Percentiles rank a stretch among this genome's conserved stretches.
Evolutionary conservation across 2,329 filamentous ascomycete species (phyloP).

Genomic region (Nemania bipapillata): DNA sequence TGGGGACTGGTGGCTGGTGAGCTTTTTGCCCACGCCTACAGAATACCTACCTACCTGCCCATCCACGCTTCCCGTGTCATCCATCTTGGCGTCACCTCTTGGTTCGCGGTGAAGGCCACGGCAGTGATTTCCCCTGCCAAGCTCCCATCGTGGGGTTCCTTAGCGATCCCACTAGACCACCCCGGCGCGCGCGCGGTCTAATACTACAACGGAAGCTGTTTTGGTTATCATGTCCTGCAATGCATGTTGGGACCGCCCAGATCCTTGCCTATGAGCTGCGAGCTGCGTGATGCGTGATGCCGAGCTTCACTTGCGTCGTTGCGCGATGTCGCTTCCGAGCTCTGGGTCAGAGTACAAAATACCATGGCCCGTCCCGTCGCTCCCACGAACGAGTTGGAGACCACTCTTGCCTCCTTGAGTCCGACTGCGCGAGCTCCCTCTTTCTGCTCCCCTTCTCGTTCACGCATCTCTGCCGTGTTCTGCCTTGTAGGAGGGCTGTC

Average conservation of each 20-base stretch:
- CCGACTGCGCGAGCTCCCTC: slow-evolving; percentile 10
- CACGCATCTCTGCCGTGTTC: slow-evolving; percentile 29
- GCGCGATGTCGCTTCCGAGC: slow-evolving; percentile 8
- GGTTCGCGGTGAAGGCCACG: slow-evolving; percentile 3
- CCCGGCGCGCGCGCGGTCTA: slow-evolving; percentile 26
- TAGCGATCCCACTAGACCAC: slow-evolving; percentile 30
- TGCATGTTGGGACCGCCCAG: background rate
- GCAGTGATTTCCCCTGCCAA: slow-evolving; percentile 35
- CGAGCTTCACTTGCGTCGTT: slow-evolving; percentile 35
- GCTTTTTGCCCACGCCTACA: no score
- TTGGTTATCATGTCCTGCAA: slow-evolving; percentile 26
- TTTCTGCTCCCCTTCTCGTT: slow-evolving; percentile 21
- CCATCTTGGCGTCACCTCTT: slow-evolving; percentile 24
- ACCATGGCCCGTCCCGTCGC: slow-evolving; percentile 20
- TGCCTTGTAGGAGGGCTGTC: slow-evolving; percentile 18
- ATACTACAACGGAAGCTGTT: slow-evolving; percentile 37
- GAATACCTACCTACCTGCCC: no score
- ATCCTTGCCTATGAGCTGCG: slow-evolving; percentile 24
- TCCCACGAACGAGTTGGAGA: background rate
- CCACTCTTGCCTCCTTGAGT: slow-evolving; percentile 22
- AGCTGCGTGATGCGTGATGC: slow-evolving; percentile 28
- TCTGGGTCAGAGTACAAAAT: slow-evolving; percentile 26
- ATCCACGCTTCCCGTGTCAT: slow-evolving; percentile 13
- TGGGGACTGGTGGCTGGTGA: no score
- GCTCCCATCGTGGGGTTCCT: slow-evolving; percentile 35